Evolutionary conservation across 208 protist species (phyloP), one percentile per base, ranked within the genome.

Genomic region (Strigomonas culicis): DNA sequence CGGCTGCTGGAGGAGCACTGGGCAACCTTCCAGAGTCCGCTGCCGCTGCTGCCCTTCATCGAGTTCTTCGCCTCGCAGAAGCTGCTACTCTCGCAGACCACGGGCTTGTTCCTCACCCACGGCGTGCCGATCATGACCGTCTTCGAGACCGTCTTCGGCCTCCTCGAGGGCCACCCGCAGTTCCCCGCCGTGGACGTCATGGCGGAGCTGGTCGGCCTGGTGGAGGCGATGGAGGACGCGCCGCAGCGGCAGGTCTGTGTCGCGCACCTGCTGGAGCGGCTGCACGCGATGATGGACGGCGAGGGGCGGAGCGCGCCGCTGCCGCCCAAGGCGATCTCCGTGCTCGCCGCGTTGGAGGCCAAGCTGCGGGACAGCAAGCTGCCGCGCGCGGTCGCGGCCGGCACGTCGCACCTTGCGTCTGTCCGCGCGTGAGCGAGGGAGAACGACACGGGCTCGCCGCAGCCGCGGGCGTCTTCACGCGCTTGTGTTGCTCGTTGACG

Each of bases 31-130:
- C 77, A 83, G 55, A 70, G 75, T 7, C 66, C 77, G 24, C 56
- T 95, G 10, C 86, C 89, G 1, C 57, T 95, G 34, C 64, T 76
- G 21, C 86, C 83, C 8, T 83, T 95, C 53, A 52, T 92, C 1
- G 74, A 80, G 50, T 90, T 91, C 60, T 67, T 91, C 28, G 74
- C 74, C 25, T 82, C 80, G 27, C 66, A 88, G 34, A 63, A 71
- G 22, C 62, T 73, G 39, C 30, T 46, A 0, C 63, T 77, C 4
- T 58, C 36, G 34, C 24, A 68, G 25, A 68, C 80, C 6, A 72
- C 77, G 2, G 66, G 43, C 15, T 43, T 80, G 36, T 65, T 94
- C 13, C 68, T 74, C 11, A 60, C 57, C 15, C 75, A 66, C 44
- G 80, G 77, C 0, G 80, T 94, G 43, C 66, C 76, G 27, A 65